Evolutionary conservation across 345 rosid genomes (phyloP).

Genomic region (rapeseed (Brassica napus)): Da-Ae NC_063447.1:39522001-39522500

Average conservation of each 20-base stretch:
- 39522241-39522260: neutral
- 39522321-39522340: slow-evolving; percentile 80
- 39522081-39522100: slow-evolving; percentile 40
- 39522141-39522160: slow-evolving; percentile 43
- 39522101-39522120: slow-evolving; percentile 40
- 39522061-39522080: slow-evolving; percentile 59
- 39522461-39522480: slow-evolving; percentile 55
- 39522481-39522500: slow-evolving; percentile 43
- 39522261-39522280: neutral
- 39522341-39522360: slow-evolving; percentile 82
- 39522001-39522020: neutral
- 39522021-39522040: slow-evolving; percentile 10
- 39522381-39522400: slow-evolving; percentile 62
- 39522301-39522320: slow-evolving; percentile 83
- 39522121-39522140: slow-evolving; percentile 48
- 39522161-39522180: slow-evolving; percentile 39
- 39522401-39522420: slow-evolving; percentile 73
- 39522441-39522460: neutral
- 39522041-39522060: slow-evolving; percentile 43
- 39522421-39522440: slow-evolving; percentile 90
- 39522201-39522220: slow-evolving; percentile 54
- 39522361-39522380: slow-evolving; percentile 77
- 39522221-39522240: neutral
- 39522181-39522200: slow-evolving; percentile 29
- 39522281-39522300: slow-evolving; percentile 53